Base-by-base conservation (phyloP, 768 basidiomycete species). In the Stropharia rugosoannulata region DNA sequence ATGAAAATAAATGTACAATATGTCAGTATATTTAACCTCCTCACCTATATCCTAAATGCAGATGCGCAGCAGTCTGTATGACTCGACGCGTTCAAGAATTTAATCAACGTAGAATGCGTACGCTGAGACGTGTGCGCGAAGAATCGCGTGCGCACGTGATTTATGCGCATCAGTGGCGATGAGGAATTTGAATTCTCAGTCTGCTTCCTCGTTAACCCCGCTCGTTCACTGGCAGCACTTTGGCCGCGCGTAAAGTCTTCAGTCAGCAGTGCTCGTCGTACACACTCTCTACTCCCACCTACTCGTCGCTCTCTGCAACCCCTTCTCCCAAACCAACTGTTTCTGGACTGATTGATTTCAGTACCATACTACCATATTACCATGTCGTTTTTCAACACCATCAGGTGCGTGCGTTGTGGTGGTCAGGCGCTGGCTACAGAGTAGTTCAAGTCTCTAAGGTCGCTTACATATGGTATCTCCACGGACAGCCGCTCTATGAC, bases 361-460 rank as follows among this genome's bases (percentile, higher is more conserved):
- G 66, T 67, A 61, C 62, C 62, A 50, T 39, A 65, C 29, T 10
- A 32, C 29, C 49, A 50, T 39, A 65, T 38, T 4, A 32, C 29
- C 49, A 90, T 91, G 89, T 91, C 89, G 32, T 91, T 90, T 73
- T 90, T 91, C 75, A 90, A 90, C 66, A 85, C 87, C 27, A 81
- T 91, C 49, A 86, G 89, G 89, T 90, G 59, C 51, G 84, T 72
- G 29, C 35, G 12, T 16, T 38, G 51, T 32, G 52, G 37, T 39
- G 27, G 12, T 11, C 7, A 19, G 42, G 13, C 37, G 41, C 35
- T 19, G 44, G 51, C 42, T 13, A 13, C 40, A 41, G 40, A 41
- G 27, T 29, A 29, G 27, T 29, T 29, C 27, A 29, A 29, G 5
- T 32, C 12, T 19, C 40, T 1, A 27, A 27, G 29, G 22, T 15